Evolutionary conservation across 176 grass and related monocot species (phyloP).

Genomic region (Saccharum officinarum): DNA sequence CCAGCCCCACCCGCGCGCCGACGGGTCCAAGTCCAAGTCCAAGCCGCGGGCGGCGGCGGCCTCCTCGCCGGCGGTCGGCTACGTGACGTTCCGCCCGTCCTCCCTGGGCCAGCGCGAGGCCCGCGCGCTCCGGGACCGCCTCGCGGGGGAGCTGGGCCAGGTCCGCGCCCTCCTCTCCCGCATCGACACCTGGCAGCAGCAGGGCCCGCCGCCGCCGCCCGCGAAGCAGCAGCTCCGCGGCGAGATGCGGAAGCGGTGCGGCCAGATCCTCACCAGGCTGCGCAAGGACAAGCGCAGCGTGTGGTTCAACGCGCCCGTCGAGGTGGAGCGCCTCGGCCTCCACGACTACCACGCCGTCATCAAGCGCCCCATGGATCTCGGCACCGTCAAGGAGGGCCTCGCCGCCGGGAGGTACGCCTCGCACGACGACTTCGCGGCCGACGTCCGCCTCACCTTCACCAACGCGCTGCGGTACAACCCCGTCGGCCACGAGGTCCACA

Average conservation of each 20-base stretch:
- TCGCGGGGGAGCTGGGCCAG: slow-evolving; percentile 73
- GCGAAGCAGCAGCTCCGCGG: slow-evolving; percentile 38
- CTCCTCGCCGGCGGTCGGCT: background rate
- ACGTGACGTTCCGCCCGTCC: slow-evolving; percentile 42
- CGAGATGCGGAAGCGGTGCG: slow-evolving; percentile 66
- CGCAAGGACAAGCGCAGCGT: slow-evolving; percentile 83
- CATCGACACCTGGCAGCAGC: slow-evolving; percentile 63
- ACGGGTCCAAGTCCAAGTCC: slow-evolving; percentile 28
- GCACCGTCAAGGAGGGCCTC: slow-evolving; percentile 61
- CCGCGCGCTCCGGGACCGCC: slow-evolving; percentile 52
- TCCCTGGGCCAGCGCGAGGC: slow-evolving; percentile 43
- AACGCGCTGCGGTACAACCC: slow-evolving; percentile 93
- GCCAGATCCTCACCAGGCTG: slow-evolving; percentile 70
- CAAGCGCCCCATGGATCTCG: slow-evolving; percentile 86
- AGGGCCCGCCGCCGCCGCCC: background rate
- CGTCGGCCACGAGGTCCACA: slow-evolving; percentile 63
- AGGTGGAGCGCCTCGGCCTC: slow-evolving; percentile 63
- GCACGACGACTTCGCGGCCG: slow-evolving; percentile 59
- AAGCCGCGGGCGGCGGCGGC: background rate
- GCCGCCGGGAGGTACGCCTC: slow-evolving; percentile 55
- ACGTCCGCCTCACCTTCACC: slow-evolving; percentile 77
- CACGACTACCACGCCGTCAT: slow-evolving; percentile 86
- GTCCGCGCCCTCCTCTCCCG: slow-evolving; percentile 65
- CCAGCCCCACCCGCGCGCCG: slow-evolving; percentile 21
- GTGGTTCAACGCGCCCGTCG: slow-evolving; percentile 91